Evolutionary conservation across 148 eudicot species (phyloP).

Genomic region (Simmondsia chinensis): DNA sequence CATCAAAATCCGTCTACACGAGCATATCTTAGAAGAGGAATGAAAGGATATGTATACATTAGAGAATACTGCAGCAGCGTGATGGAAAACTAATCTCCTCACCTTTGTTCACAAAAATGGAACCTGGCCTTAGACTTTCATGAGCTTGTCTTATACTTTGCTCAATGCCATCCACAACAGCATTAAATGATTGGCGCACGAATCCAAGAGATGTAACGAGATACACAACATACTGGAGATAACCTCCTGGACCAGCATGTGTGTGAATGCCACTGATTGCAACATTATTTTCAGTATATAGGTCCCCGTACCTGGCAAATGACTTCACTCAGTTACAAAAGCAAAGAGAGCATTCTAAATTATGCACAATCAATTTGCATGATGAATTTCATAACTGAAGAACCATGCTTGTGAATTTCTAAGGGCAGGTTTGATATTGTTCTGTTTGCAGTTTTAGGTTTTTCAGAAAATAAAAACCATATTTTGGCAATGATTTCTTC

Average conservation of each 20-base stretch:
- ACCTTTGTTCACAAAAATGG: constrained; percentile 82
- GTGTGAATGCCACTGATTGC: constrained; percentile 98
- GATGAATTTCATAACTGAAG: background rate
- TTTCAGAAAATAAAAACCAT: too few species aligned
- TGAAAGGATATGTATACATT: too few species aligned
- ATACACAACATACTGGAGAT: constrained; percentile 88
- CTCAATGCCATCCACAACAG: constrained; percentile 81
- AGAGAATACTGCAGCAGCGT: background rate
- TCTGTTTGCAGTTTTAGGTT: too few species aligned
- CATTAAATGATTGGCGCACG: constrained; percentile 91
- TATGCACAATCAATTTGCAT: too few species aligned
- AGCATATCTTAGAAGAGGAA: too few species aligned
- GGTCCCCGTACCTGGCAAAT: constrained; percentile 69
- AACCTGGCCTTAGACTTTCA: constrained; percentile 81
- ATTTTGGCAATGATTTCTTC: too few species aligned
- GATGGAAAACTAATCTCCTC: background rate
- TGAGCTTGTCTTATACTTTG: constrained; percentile 82
- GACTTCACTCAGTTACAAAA: constrained; percentile 4
- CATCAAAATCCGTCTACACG: too few species aligned
- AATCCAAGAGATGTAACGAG: constrained; percentile 90
- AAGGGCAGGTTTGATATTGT: too few species aligned
- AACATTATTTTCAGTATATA: constrained; percentile 83
- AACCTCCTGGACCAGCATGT: constrained; percentile 98
- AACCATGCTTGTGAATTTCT: too few species aligned
- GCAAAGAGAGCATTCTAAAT: background rate